phyloP scores from a whole-genome alignment of 176 grass and related monocot species.

The Oropetium thomaeum region DNA sequence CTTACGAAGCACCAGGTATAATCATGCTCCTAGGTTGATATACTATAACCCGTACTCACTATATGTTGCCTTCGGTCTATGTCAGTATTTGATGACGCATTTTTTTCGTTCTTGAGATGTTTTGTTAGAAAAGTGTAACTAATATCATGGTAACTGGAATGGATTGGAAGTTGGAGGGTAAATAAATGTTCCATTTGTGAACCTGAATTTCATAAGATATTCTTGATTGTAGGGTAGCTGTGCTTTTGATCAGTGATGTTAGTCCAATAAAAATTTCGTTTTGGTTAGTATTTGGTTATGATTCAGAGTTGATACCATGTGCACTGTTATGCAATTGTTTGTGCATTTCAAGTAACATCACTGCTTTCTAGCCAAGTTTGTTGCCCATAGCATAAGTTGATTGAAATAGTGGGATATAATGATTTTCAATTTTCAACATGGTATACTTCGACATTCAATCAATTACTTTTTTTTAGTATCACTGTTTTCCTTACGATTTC shows the following conservation, averaged over 20 bases:
- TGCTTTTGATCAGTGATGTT: not conserved
- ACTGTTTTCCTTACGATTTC: no score
- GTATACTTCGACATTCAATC: no score
- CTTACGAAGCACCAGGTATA: conserved; percentile 56
- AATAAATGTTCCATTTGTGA: not conserved
- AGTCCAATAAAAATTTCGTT: no score
- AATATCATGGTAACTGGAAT: not conserved
- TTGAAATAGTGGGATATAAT: not conserved
- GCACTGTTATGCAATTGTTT: not conserved
- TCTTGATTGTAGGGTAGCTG: not conserved
- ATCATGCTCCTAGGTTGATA: not conserved
- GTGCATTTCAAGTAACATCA: not conserved
- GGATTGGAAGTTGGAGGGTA: not conserved
- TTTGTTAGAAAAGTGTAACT: not conserved
- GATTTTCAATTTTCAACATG: not conserved
- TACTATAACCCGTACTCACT: not conserved
- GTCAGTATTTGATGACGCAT: not conserved
- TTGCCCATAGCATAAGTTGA: not conserved
- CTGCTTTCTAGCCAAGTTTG: not conserved
- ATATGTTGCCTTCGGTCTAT: not conserved
- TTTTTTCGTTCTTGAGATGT: not conserved
- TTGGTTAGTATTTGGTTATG: not conserved
- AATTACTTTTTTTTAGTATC: not conserved
- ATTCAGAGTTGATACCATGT: not conserved
- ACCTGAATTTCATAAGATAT: not conserved